Evolutionary conservation across 78 protist genomes (phyloP).

Genomic region (Guillardia theta): DNA sequence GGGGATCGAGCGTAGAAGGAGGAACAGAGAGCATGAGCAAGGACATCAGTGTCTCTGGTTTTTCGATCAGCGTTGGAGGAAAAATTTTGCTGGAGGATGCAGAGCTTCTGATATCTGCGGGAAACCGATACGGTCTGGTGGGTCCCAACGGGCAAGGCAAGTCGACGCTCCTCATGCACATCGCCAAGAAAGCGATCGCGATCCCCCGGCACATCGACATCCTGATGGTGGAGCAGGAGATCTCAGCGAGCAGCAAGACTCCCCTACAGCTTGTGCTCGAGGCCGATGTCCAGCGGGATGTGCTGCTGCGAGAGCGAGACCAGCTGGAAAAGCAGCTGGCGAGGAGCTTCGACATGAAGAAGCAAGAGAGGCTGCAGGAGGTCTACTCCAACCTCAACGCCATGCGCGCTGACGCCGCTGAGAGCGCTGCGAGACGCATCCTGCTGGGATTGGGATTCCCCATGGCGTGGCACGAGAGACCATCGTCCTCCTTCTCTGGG

Average conservation of each 20-base stretch:
- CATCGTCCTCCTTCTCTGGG: conserved; percentile 66
- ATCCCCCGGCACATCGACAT: not conserved
- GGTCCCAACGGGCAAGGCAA: not conserved
- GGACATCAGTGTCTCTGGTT: not conserved
- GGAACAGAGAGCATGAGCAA: not conserved
- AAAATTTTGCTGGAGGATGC: not conserved
- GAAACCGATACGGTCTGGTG: not conserved
- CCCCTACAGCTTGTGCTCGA: conserved; percentile 38
- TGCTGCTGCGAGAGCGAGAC: conserved; percentile 26
- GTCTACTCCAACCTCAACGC: not conserved
- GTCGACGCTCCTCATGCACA: not conserved
- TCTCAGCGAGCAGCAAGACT: not conserved
- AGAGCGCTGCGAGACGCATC: conserved; percentile 12
- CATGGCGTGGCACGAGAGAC: not conserved
- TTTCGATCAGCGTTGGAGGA: not conserved
- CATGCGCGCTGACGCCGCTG: not conserved
- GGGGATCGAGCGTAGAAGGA: too few species aligned
- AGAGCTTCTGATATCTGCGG: not conserved
- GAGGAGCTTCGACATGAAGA: not conserved
- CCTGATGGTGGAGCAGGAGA: not conserved
- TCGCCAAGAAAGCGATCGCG: too few species aligned
- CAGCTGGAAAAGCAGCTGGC: not conserved
- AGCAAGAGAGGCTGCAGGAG: conserved; percentile 5
- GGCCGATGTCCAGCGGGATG: conserved; percentile 2
- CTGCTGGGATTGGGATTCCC: conserved; percentile 21